Base-by-base conservation (phyloP, 176 grass and related monocot species). In the Musa schizocarpa region DNA sequence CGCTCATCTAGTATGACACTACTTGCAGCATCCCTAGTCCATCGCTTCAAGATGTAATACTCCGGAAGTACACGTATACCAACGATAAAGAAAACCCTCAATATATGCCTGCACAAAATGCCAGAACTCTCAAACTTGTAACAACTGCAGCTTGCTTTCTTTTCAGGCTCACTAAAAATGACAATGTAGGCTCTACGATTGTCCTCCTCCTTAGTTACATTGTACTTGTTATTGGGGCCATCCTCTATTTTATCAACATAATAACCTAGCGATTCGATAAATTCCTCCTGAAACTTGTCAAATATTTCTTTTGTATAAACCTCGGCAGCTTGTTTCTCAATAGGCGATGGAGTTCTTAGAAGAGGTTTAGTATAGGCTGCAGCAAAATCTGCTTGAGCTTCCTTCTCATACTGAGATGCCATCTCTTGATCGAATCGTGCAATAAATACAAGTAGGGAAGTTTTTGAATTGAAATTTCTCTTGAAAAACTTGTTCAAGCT, bases 401-500 rank as follows among this genome's bases (percentile, higher is more conserved):
- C 84, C 75, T 84, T 86, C 54, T 86, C 84, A 56, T 71, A 71
- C 11, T 65, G 65, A 69, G 56, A 72, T 54, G 81, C 71, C 78
- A 90, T 71, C 21, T 73, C 81, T 65, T 87, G 88, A 79, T 86
- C 78, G 11, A 90, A 86, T 73, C 75, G 74, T 12, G 76, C 68
- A n/a, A 90, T 82, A 73, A 86, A 79, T 12, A 79, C 71, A 55
- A 84, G 23, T 74, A 90, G 54, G 24, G 81, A 83, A 10, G 78
- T 84, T 53, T 87, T 90, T 56, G 76, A 78, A 71, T 83, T 86
- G 22, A 86, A 90, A 69, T 84, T 68, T 1, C 54, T 82, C 65
- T 87, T 86, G 11, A 87, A 86, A 72, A 90, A 82, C 55, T 90
- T 90, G 63, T 87, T 86, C 74, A 90, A 27, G 54, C 75, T 84